Evolutionary conservation across 2,329 filamentous ascomycete species (phyloP), one percentile per base, ranked within the genome.

Genomic region (Aspergillus ochraceus): DNA sequence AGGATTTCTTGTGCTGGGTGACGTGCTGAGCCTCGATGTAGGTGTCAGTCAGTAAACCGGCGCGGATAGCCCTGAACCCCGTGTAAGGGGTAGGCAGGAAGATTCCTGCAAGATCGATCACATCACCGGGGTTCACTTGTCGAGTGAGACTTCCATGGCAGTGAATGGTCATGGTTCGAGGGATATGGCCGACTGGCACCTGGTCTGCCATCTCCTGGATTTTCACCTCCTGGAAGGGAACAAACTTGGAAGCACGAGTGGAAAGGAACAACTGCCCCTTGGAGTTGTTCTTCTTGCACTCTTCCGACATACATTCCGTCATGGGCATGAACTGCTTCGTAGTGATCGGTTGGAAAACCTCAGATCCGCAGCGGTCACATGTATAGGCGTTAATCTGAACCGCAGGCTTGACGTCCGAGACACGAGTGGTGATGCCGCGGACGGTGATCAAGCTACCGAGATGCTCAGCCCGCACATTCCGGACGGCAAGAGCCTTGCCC

Each of bases 151-250:
- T 90, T 61, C 95, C 95, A 71, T 96, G 90, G 76, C 92, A 97
- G 70, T 96, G 86, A 22, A 99, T 81, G 0, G 94, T 98, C 63
- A 99, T 80, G 59, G 92, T 92, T 60, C 95, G 87, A 32, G 95
- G 95, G 69, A 99, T 99, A 74, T 99, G 95, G 54, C 95, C 95
- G 64, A 99, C 96, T 8, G 95, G 95, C 0, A 99, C 95, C 76
- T 99, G 95, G 74, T 99, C 95, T n/a, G 95, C 92, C 87, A 98
- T 91, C 75, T 99, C 95, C 77, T 99, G 95, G 58, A 99, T 92
- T 80, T 98, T 98, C 77, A 98, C 88, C 77, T 99, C 95, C 77
- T 99, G 95, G 81, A 99, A 99, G 3, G 95, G 92, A 70, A 97
- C 80, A 72, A 98, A 99, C 71, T 98, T 99, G 54, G 93, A 97